Base-by-base conservation (phyloP, 1,284 basidiomycete species). In the Naganishia liquefaciens region DNA sequence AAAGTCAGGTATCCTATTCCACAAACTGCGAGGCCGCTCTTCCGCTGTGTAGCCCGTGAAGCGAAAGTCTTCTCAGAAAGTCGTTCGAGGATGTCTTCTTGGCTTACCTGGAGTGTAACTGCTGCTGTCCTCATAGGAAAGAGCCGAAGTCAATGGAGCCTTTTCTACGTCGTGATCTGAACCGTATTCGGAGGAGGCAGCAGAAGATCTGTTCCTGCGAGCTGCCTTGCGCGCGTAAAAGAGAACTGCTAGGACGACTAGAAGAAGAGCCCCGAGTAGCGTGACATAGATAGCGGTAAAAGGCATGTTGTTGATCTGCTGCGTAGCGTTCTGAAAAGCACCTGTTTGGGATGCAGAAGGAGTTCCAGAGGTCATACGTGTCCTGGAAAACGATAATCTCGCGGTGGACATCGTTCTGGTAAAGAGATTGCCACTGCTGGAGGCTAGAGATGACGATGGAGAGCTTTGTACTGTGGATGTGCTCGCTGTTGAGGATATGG, bases 231-330 rank as follows among this genome's bases (percentile, higher is more conserved):
- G 15, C 40, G 30, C 55, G 39, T 30, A 60, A 23, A 60, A 33
- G 19, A 47, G 47, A 19, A 21, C 46, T 39, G 44, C 55, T 17
- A 50, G 6, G 27, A 60, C 47, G 21, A 60, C n/a, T 7, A 60
- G n/a, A 33, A 47, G n/a, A 30, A 60, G 55, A 23, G 50, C 37
- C 27, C 11, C 55, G 28, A 60, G 55, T n/a, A 60, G 30, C n/a
- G 13, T 23, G 21, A 49, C 19, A 30, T 49, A 60, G 25, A 37
- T 30, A 37, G 33, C 43, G 33, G 37, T 60, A 19, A 23, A 60
- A 5, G 47, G 40, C 25, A 42, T 39, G n/a, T 27, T 55, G 21
- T 30, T 46, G 3, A 25, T 27, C 21, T 42, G 40, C 23, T 40
- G 25, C 19, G 39, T 27, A 17, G 23, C 42, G 30, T 28, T 55